Evolutionary conservation across 306 rosid species (phyloP).

Genomic region (Begonia fuchsioides): DNA sequence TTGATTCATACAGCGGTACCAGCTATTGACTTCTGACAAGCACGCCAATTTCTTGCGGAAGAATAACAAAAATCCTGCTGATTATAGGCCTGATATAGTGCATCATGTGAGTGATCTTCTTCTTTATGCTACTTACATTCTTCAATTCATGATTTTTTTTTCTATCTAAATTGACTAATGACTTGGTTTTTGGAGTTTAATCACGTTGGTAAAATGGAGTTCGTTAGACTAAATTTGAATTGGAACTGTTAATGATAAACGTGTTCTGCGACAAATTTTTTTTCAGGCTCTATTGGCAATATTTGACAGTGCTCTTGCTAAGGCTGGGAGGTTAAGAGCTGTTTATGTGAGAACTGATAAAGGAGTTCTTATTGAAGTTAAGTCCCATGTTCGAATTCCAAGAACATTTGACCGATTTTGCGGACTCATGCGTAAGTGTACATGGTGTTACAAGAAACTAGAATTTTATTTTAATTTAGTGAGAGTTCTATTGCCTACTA

Average conservation of each 20-base stretch:
- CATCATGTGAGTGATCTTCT: slow-evolving; percentile 46
- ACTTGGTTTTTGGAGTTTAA: neutral
- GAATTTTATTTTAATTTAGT: too few relatives aligned
- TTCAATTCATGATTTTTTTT: too few relatives aligned
- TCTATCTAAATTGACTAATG: neutral
- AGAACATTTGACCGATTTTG: slow-evolving; percentile 78
- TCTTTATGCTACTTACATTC: too few relatives aligned
- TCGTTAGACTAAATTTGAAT: too few relatives aligned
- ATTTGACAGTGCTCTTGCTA: slow-evolving; percentile 71
- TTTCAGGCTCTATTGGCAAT: slow-evolving; percentile 66
- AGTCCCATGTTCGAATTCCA: slow-evolving; percentile 64
- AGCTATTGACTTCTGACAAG: slow-evolving; percentile 74
- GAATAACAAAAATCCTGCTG: slow-evolving; percentile 53
- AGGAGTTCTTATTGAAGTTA: slow-evolving; percentile 71
- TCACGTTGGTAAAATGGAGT: neutral
- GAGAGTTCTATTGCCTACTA: neutral
- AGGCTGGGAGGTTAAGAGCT: slow-evolving; percentile 63
- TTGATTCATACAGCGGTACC: slow-evolving; percentile 34
- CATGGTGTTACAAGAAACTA: neutral
- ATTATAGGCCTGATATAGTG: slow-evolving; percentile 70
- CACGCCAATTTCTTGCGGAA: slow-evolving; percentile 52
- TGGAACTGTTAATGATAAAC: neutral
- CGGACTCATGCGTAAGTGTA: slow-evolving; percentile 73
- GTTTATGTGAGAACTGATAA: slow-evolving; percentile 74
- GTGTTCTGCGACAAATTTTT: neutral